Conservation (phyloP, 2,329 filamentous ascomycete genomes). For the Aspergillus sp. region DNA sequence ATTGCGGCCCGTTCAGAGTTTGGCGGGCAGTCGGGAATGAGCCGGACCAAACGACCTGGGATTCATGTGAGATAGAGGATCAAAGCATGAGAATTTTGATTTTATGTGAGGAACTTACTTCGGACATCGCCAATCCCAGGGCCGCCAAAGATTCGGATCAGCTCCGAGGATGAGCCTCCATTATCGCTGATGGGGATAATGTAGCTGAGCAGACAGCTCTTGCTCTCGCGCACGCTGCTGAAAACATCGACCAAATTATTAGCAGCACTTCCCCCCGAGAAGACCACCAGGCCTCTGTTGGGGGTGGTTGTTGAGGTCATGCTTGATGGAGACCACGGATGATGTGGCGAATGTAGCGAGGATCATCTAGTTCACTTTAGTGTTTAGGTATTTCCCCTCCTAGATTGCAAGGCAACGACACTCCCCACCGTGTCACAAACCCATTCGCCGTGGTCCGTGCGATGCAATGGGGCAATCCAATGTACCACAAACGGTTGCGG, state of each 20-base stretch:
- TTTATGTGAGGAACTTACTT: constrained; percentile 49
- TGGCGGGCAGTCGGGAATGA: constrained; percentile 69
- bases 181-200: constrained; percentile 96
- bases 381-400: neutral
- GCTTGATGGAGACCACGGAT: neutral
- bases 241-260: constrained; percentile 94
- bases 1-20: constrained; percentile 70
- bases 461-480: neutral
- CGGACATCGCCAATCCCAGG: constrained; percentile 80
- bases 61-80: neutral
- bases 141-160: constrained; percentile 91
- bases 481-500: neutral
- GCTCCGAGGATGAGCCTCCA: constrained; percentile 87
- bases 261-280: constrained; percentile 90
- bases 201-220: constrained; percentile 70
- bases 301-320: constrained; percentile 15
- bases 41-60: constrained; percentile 78
- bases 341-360: neutral
- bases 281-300: constrained; percentile 69
- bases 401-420: neutral
- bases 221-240: constrained; percentile 62
- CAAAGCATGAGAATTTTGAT: neutral
- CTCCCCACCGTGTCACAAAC: neutral
- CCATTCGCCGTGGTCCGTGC: neutral
- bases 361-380: neutral